Base-by-base conservation (phyloP, 345 rosid genomes). In the Trapa bicornis region DNA sequence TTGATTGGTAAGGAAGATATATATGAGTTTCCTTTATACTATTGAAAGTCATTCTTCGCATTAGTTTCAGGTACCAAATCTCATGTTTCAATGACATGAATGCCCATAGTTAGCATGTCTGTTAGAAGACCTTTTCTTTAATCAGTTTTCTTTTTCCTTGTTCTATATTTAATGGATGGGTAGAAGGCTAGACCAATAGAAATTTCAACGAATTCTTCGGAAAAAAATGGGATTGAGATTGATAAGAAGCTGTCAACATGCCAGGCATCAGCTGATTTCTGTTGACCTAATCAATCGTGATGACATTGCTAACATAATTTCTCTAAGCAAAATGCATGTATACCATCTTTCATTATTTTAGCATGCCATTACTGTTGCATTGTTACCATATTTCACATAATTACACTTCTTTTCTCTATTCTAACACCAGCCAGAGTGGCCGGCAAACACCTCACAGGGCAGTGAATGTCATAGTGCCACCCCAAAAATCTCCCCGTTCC, bases 401-500 rank as follows among this genome's bases (percentile, higher is more conserved):
- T 75, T 73, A 75, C 77, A 81, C 82, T 82, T 83, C 29, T 22
- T 75, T 29, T 35, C 35, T 11, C 22, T 50, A 50, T 58, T 11
- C 35, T 36, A 32, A 81, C 81, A 73, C 80, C 90, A 78, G 86
- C 73, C 81, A 85, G 83, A 74, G 50, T 63, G 72, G 78, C 64
- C 74, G 77, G 76, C 72, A 74, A 74, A 71, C 67, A 65, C 80
- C 69, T 38, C 70, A 64, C 70, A 77, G 81, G 70, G 76, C 75
- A 78, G 71, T 84, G 67, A 72, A 87, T 71, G 56, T 93, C 68
- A 75, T 60, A 22, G 73, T 47, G 54, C 58, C 73, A 54, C 50
- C 82, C 35, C 79, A 68, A 58, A 77, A 68, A 48, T 83, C 82
- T 63, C 87, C 87, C 37, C 78, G 86, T 37, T 83, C 90, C 6